Evolutionary conservation across 768 basidiomycete genomes (phyloP), one percentile per base, ranked within the genome.

Genomic region (Pulveroboletus sp.): DNA sequence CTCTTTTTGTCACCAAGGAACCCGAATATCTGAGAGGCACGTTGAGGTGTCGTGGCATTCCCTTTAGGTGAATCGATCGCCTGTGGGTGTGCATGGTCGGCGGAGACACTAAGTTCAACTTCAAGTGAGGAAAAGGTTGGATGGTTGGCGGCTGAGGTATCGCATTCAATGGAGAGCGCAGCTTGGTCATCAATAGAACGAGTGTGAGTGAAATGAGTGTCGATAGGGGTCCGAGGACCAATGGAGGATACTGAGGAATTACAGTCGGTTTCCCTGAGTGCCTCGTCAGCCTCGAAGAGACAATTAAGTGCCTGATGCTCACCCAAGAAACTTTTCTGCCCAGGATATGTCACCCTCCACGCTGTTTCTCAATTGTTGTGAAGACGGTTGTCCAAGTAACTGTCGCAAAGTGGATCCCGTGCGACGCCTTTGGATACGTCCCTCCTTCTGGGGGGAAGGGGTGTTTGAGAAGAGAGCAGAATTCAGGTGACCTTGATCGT

Each of bases 291-390:
- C 29, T 36, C 19, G 40, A 29, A 21, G n/a, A 37, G n/a, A 21
- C 9, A 27, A 33, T 32, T 35, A 14, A 32, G 38, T 13, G 7
- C 31, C 24, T 23, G 13, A 6, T 0, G 59, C 81, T 49, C 56
- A 89, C 88, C 75, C 78, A 45, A 90, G 71, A 65, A 79, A 83
- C 36, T 78, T 76, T 69, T 91, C 88, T 12, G 88, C 88, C 88
- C 88, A 91, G 2, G 87, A 90, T 45, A 91, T 88, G 56, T 90
- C 87, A 7, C 87, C 82, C 62, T 88, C 85, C 1, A 60, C 67
- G 53, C 72, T 60, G 47, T 72, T 68, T 23, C 55, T 50, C 14
- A 60, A 37, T 14, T 57, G 53, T 24, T 49, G 68, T 2, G 66
- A 59, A 10, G 57, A 61, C 1, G 82, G 73, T 44, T 75, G 75